Evolutionary conservation across 108 stramenopile species (phyloP).

Genomic region (Cyclotella kingstonii): DNA sequence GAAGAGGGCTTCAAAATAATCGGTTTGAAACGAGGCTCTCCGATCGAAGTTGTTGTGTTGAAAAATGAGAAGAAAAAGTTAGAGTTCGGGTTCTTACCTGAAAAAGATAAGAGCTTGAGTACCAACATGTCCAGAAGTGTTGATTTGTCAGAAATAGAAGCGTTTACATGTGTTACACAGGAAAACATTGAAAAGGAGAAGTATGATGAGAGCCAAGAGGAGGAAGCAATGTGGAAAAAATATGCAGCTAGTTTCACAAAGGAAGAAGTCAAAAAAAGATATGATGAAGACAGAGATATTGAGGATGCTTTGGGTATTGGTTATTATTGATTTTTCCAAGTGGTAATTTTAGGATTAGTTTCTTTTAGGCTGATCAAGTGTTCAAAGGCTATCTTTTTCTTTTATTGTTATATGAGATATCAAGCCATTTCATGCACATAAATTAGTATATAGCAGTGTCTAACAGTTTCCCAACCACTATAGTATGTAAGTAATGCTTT

Average conservation of each 20-base stretch:
- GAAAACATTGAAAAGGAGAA: not conserved
- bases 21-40: constrained; percentile 55
- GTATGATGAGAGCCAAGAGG: constrained; percentile 23
- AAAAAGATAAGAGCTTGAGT: not conserved
- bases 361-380: too few relatives aligned
- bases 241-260: constrained; percentile 36
- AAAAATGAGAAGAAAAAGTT: constrained; percentile 55
- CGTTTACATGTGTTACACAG: constrained; percentile 32
- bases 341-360: too few relatives aligned
- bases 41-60: constrained; percentile 48
- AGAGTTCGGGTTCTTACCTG: constrained; percentile 57
- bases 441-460: too few relatives aligned
- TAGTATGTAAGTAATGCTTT: too few relatives aligned
- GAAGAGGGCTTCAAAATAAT: constrained; percentile 59
- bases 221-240: constrained; percentile 53
- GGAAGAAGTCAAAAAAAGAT: constrained; percentile 50
- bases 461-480: too few relatives aligned
- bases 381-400: too few relatives aligned
- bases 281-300: constrained; percentile 78
- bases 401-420: too few relatives aligned
- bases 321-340: constrained; percentile 53
- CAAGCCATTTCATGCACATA: too few relatives aligned
- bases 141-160: constrained; percentile 25
- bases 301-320: constrained; percentile 78
- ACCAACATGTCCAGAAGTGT: not conserved